Evolutionary conservation across 495 filamentous ascomycete species (phyloP).

Genomic region (Lophium mytilinum): DNA sequence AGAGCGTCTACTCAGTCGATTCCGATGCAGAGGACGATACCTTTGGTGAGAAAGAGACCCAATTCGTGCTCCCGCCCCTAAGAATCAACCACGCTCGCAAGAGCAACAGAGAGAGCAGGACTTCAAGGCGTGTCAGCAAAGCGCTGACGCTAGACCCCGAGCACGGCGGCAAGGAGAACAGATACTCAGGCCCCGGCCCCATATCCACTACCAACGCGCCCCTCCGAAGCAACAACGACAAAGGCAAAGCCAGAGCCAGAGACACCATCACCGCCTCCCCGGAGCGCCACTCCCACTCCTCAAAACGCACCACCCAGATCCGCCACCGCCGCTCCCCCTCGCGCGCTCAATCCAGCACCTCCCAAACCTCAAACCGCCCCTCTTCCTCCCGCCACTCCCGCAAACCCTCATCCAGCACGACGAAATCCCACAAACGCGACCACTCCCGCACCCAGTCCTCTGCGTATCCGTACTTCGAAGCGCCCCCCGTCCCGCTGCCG

Average conservation of each 20-base stretch:
- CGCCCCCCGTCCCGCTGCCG: neutral
- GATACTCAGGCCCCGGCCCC: conserved; percentile 9
- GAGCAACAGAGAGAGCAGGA: conserved; percentile 5
- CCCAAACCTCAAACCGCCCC: conserved; percentile 3
- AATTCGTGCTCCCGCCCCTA: conserved; percentile 10
- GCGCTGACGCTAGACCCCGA: conserved; percentile 1
- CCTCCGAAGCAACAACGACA: neutral
- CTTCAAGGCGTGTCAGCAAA: neutral
- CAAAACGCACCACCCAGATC: too few species aligned
- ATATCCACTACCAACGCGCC: neutral
- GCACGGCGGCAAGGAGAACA: conserved; percentile 21
- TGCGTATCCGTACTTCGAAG: conserved; percentile 14
- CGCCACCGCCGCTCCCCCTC: neutral
- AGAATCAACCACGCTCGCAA: neutral
- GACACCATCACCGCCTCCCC: neutral
- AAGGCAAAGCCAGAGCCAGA: neutral
- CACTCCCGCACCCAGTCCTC: conserved; percentile 17
- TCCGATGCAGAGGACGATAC: conserved; percentile 8
- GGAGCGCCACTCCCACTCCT: conserved; percentile 2
- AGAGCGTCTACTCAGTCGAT: conserved; percentile 7
- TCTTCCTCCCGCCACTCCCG: conserved; percentile 4
- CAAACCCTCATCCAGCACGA: neutral
- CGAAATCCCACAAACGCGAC: conserved; percentile 1
- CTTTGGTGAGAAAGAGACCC: conserved; percentile 5
- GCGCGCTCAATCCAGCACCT: neutral